Base-by-base conservation (phyloP, 2,329 filamentous ascomycete genomes). In the Fusarium paranaense region DNA sequence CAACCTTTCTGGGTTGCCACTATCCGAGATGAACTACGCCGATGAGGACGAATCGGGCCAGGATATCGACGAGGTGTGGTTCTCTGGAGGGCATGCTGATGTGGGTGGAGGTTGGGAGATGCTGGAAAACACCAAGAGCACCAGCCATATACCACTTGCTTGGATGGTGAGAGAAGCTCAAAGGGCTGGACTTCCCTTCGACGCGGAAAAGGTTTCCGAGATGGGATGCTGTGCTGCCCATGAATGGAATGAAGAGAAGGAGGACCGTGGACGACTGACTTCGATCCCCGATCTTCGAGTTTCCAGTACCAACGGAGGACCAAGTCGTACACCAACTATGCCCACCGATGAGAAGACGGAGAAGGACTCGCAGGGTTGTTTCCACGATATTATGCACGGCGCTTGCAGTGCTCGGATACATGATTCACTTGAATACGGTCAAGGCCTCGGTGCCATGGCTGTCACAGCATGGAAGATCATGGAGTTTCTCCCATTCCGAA, bases 51-150 rank as follows among this genome's bases (percentile, higher is more conserved):
- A 86, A 3, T 83, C 81, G 0, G 85, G 87, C 1, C 93, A 95
- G 78, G 93, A 96, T 74, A 92, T 96, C 57, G 89, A 94, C 68
- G 94, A 97, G 77, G 89, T 96, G 1, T 94, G 92, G 92, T 97
- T 97, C 77, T 87, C 93, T 0, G 94, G 94, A 10, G 91, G 92
- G 13, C 94, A 97, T 72, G 94, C 90, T 2, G 94, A 96, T 71
- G 90, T 95, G 33, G 94, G 94, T 1, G 94, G 94, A 11, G 94
- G 94, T 0, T 95, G 93, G 93, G 88, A 89, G 59, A 83, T 88
- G 5, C 83, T 89, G 0, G 81, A 85, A 0, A 85, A 85, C 1
- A 87, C 85, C 27, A 93, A 93, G 78, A 87, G 91, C 9, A 85
- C 93, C 27, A 93, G 91, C 72, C 92, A 94, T 75, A 87, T 91